Evolutionary conservation across 352 stramenopile genomes (phyloP).

Genomic region (Phytophthora constricta): DNA sequence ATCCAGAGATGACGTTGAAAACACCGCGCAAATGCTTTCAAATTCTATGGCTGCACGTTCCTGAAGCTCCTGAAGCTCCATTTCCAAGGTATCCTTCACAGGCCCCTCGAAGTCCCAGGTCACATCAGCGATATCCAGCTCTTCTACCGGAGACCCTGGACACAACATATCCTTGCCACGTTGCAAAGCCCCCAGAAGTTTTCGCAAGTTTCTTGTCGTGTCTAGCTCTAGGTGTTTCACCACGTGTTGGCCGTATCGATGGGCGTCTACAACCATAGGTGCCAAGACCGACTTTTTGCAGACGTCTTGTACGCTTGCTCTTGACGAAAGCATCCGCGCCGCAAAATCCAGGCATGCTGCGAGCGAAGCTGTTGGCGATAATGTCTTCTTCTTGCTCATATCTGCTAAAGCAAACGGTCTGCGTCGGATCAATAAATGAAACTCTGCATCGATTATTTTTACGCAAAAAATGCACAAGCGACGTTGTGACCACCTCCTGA

Average conservation of each 20-base stretch:
- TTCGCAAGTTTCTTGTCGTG: conserved; percentile 23
- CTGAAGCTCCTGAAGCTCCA: conserved; percentile 67
- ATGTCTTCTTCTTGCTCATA: conserved; percentile 42
- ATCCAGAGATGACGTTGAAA: conserved; percentile 20
- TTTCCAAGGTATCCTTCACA: conserved; percentile 56
- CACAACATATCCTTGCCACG: conserved; percentile 16
- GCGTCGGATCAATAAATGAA: background rate
- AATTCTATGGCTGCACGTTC: conserved; percentile 28
- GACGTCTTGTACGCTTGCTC: conserved; percentile 26
- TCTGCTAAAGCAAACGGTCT: background rate
- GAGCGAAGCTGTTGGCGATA: conserved; percentile 39
- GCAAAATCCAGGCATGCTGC: conserved; percentile 58
- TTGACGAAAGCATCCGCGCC: conserved; percentile 34
- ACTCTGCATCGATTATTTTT: conserved; percentile 35
- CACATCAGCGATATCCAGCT: conserved; percentile 51
- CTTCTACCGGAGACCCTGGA: conserved; percentile 10
- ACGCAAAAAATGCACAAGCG: conserved; percentile 17
- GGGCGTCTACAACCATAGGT: conserved; percentile 62
- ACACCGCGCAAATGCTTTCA: conserved; percentile 46
- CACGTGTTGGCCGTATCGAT: conserved; percentile 56
- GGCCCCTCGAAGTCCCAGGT: conserved; percentile 66
- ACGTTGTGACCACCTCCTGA: background rate
- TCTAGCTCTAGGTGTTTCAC: conserved; percentile 12
- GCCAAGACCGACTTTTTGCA: conserved; percentile 59
- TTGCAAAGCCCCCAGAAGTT: conserved; percentile 32